Percentiles rank a stretch among this genome's conserved stretches.
Evolutionary conservation across 805 yeast species (phyloP).

Genomic region (Nakazawaea anatomiae): DNA sequence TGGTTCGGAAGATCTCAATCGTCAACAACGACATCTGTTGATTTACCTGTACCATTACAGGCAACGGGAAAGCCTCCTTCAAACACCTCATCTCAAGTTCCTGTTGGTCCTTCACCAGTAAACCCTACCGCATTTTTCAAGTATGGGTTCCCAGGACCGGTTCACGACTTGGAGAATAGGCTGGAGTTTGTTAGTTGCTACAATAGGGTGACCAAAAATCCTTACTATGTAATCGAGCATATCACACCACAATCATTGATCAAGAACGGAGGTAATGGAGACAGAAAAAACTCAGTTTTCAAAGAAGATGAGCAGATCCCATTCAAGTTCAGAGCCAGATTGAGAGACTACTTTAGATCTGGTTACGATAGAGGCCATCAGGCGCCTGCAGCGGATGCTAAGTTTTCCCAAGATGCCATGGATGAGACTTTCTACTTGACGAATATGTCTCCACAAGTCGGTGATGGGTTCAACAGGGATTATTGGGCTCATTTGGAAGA

Average conservation of each 20-base stretch:
- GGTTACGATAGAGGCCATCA: slow-evolving; percentile 97
- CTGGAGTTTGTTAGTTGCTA: slow-evolving; percentile 81
- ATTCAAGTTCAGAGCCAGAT: slow-evolving; percentile 60
- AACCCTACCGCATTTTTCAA: slow-evolving; percentile 75
- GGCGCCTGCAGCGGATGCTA: slow-evolving; percentile 98
- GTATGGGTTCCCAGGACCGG: slow-evolving; percentile 94
- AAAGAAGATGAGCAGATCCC: slow-evolving; percentile 86
- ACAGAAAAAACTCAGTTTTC: slow-evolving; percentile 77
- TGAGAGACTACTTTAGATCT: slow-evolving; percentile 85
- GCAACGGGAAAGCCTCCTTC: background rate
- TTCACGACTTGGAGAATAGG: slow-evolving; percentile 72
- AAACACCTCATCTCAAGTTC: background rate
- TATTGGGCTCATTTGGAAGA: slow-evolving; percentile 97
- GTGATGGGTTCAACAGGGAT: slow-evolving; percentile 95
- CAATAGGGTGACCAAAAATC: slow-evolving; percentile 80
- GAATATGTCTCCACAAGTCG: slow-evolving; percentile 95
- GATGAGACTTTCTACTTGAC: slow-evolving; percentile 87
- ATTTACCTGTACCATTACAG: background rate
- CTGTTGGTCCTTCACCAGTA: slow-evolving; percentile 6
- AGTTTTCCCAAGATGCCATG: slow-evolving; percentile 87
- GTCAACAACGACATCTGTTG: background rate
- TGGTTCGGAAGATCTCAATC: slow-evolving; percentile 6
- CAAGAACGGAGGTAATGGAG: slow-evolving; percentile 44
- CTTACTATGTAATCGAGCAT: slow-evolving; percentile 83
- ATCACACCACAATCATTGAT: slow-evolving; percentile 65